These are phyloP conservation scores for Aurifilum marmelostoma DNA, from an alignment of 2,329 filamentous ascomycete genomes.

Conservation along the genomic window DNA sequence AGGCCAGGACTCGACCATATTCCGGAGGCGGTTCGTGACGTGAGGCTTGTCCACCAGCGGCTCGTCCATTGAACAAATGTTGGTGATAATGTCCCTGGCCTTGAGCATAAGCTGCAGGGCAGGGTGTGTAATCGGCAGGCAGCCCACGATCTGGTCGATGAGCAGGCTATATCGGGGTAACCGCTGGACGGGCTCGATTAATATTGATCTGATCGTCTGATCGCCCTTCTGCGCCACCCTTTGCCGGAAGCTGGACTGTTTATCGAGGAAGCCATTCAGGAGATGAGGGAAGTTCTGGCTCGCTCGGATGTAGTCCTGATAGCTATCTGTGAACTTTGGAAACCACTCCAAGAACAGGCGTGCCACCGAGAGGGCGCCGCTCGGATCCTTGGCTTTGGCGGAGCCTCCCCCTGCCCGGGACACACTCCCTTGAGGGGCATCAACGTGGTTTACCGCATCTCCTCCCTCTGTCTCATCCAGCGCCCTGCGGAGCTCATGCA, in stretches of 20 bases:
- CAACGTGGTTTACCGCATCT: conserved; percentile 76
- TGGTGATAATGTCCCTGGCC: conserved; percentile 89
- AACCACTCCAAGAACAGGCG: conserved; percentile 89
- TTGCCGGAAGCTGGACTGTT: conserved; percentile 80
- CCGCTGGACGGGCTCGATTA: conserved; percentile 95
- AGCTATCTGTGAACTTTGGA: conserved; percentile 86
- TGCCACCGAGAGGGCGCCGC: conserved; percentile 77
- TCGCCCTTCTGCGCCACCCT: conserved; percentile 83
- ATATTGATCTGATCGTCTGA: conserved; percentile 83
- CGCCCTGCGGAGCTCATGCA: conserved; percentile 73
- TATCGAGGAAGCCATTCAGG: conserved; percentile 77
- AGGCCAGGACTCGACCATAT: conserved; percentile 80
- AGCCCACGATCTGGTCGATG: conserved; percentile 92
- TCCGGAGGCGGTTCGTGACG: conserved; percentile 72
- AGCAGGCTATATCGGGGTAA: conserved; percentile 93
- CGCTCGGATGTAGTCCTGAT: conserved; percentile 89
- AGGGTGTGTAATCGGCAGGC: conserved; percentile 82
- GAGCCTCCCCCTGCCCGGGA: conserved; percentile 47
- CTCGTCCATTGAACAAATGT: conserved; percentile 92
- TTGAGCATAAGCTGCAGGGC: conserved; percentile 82
- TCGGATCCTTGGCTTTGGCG: conserved; percentile 67
- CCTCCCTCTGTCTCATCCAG: conserved; percentile 85
- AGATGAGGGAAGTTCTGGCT: conserved; percentile 86
- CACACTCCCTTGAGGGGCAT: conserved; percentile 54
- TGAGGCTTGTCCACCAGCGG: conserved; percentile 71